phyloP scores from a whole-genome alignment of 345 rosid species.

The Ailanthus altissimus region DNA sequence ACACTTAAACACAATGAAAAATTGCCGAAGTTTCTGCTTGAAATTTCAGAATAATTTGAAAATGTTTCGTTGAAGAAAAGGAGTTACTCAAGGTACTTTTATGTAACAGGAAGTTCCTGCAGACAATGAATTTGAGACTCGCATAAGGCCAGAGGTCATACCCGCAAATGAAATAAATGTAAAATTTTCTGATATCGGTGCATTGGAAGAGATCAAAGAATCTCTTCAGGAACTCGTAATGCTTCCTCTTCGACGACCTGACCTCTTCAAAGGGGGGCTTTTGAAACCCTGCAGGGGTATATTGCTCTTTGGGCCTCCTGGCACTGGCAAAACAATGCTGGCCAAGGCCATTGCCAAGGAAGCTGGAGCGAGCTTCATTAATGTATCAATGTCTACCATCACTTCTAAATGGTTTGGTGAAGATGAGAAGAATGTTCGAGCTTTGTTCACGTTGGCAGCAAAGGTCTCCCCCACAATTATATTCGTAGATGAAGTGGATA shows the following conservation, averaged over 20 bases:
- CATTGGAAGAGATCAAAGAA: slow-evolving; percentile 84
- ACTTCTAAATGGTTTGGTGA: slow-evolving; percentile 99
- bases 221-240: slow-evolving; percentile 92
- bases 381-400: slow-evolving; percentile 93
- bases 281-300: slow-evolving; percentile 95
- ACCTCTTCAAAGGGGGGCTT: slow-evolving; percentile 82
- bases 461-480: slow-evolving; percentile 92
- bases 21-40: background rate
- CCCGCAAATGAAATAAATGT: slow-evolving; percentile 77
- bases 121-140: slow-evolving; percentile 96
- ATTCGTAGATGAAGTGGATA: slow-evolving; percentile 95
- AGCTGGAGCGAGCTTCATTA: slow-evolving; percentile 96
- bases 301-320: slow-evolving; percentile 97
- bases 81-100: background rate
- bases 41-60: background rate
- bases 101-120: slow-evolving; percentile 64
- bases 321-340: slow-evolving; percentile 96
- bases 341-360: slow-evolving; percentile 96
- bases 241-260: slow-evolving; percentile 96
- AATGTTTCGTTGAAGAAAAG: background rate
- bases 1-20: background rate
- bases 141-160: slow-evolving; percentile 92
- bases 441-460: slow-evolving; percentile 83
- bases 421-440: slow-evolving; percentile 96
- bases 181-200: slow-evolving; percentile 82